Percentiles rank a stretch among this genome's conserved stretches.
phyloP scores from a whole-genome alignment of 2,329 filamentous ascomycete genomes.

The Arthrobotrys entomopaga region DNA sequence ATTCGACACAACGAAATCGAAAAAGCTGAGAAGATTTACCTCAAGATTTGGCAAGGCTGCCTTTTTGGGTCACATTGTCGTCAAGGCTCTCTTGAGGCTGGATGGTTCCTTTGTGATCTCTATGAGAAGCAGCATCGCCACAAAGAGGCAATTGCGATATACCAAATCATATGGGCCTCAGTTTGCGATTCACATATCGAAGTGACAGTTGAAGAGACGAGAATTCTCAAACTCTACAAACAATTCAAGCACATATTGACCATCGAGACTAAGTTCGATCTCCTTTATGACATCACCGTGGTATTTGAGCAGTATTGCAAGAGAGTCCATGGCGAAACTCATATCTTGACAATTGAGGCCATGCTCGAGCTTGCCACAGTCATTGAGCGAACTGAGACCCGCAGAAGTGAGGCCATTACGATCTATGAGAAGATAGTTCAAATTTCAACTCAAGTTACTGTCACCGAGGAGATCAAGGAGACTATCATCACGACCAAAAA shows the following conservation, averaged over 20 bases:
- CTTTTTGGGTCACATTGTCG: constrained; percentile 18
- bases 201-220: constrained; percentile 22
- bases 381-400: constrained; percentile 27
- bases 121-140: constrained; percentile 26
- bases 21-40: constrained; percentile 27
- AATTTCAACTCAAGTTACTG: constrained; percentile 21
- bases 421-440: constrained; percentile 32
- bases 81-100: constrained; percentile 30
- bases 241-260: constrained; percentile 17
- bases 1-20: constrained; percentile 5
- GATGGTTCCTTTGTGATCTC: constrained; percentile 29
- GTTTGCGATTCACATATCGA: constrained; percentile 20
- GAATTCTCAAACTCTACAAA: constrained; percentile 32
- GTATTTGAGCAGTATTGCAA: constrained; percentile 34
- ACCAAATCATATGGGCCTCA: constrained; percentile 18
- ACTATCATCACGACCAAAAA: constrained; percentile 30
- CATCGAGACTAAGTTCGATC: constrained; percentile 20
- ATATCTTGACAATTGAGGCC: constrained; percentile 24
- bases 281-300: constrained; percentile 27
- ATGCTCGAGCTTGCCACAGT: constrained; percentile 31
- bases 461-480: constrained; percentile 29
- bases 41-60: constrained; percentile 27
- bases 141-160: constrained; percentile 25
- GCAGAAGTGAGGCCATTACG: constrained; percentile 14
- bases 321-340: constrained; percentile 16